A percentile compares a stretch with the other conserved stretches of the same genome.
Conservation (phyloP, 176 grass and related monocot species). For the Miscanthus lutarioriparius region DNA sequence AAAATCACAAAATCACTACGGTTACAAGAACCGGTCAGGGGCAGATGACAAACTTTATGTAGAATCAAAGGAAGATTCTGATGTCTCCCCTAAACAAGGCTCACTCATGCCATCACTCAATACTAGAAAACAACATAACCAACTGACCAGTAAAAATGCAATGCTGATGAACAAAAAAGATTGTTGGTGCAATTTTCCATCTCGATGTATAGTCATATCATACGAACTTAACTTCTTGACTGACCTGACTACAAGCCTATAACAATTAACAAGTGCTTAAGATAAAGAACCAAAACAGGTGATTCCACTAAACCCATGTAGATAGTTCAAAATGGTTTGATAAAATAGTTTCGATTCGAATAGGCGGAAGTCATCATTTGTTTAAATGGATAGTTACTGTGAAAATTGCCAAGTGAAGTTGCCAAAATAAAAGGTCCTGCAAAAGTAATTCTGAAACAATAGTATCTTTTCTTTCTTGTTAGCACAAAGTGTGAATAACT, state of each 20-base stretch:
- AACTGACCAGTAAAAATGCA: not conserved
- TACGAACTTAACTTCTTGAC: not conserved
- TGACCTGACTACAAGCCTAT: not conserved
- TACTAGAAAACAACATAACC: not conserved
- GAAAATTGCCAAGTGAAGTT: not conserved
- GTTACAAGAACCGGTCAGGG: not conserved
- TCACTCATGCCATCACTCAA: not conserved
- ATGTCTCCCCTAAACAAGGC: not conserved
- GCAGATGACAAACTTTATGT: not conserved
- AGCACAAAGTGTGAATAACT: not conserved
- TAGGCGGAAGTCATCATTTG: not conserved
- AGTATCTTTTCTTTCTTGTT: not conserved
- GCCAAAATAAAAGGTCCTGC: not conserved
- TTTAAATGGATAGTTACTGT: not conserved
- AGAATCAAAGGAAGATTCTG: conserved; percentile 1
- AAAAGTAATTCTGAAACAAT: not conserved
- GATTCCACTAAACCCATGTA: not conserved
- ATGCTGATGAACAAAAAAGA: not conserved
- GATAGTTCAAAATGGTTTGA: conserved; percentile 6
- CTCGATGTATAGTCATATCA: not conserved
- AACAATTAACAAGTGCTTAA: not conserved
- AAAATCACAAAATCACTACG: not conserved
- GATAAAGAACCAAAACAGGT: not conserved
- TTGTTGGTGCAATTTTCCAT: not conserved
- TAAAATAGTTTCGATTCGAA: not conserved